Evolutionary conservation across 192 early-diverging fungal genomes (phyloP), one percentile per base, ranked within the genome.

Genomic region (Rhizophagus prolifer): DNA sequence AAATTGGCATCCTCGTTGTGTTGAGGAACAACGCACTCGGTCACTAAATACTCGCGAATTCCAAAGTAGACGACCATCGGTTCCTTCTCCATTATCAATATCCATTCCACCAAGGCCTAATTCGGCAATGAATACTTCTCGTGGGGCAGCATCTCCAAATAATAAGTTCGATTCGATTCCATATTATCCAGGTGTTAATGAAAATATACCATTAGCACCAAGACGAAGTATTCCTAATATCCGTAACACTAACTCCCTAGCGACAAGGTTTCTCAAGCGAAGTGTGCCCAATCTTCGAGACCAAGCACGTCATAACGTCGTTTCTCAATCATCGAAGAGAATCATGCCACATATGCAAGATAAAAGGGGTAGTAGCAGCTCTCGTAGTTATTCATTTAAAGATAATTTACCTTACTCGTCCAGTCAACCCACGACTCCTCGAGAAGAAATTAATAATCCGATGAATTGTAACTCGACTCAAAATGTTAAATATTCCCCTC

Each of bases 211-310:
- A 25, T 26, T 76, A 28, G 50, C 30, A 44, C 75, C 62, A 25
- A 65, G 75, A 2, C 25, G 75, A 65, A 76, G 75, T 14, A 67
- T 58, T 38, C 75, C 75, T 13, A 76, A 76, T 9, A 67, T 76
- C 31, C 75, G 75, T 16, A 41, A 50, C 14, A 58, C 34, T 9
- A 62, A 44, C 62, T 16, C 26, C 23, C 13, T 76, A 2, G 59
- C 75, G 16, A 25, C 75, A 38, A 65, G 38, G 30, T 58, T 67
- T 21, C 23, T 67, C 4, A 76, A 76, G 41, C 34, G 75, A 26
- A 76, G 75, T 16, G 75, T 67, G 16, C 75, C 75, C 9, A 76
- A 76, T 58, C 64, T 76, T 58, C 64, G 75, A 28, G 75, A 76
- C 9, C 46, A 26, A 12, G 38, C 75, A 34, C 23, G 34, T 58